Evolutionary conservation across 2,329 filamentous ascomycete species (phyloP).

Genomic region (Stylonectria norvegica): DNA sequence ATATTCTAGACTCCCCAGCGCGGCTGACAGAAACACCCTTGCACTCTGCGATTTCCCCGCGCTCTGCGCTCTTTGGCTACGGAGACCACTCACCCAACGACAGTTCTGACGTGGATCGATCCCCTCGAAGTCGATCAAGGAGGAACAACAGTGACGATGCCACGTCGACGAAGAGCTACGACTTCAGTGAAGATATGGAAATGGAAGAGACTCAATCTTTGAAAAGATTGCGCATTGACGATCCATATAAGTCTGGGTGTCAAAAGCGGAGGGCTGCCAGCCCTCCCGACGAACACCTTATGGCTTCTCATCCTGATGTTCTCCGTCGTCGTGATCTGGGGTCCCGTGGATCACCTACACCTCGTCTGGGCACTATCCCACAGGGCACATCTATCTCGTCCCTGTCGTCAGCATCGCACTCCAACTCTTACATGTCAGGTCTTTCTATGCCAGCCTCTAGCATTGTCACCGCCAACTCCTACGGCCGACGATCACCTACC

Average conservation of each 20-base stretch:
- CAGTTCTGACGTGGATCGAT: slow-evolving; percentile 45
- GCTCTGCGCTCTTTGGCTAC: slow-evolving; percentile 41
- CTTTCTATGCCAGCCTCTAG: slow-evolving; percentile 42
- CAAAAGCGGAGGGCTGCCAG: slow-evolving; percentile 57
- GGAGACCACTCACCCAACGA: slow-evolving; percentile 43
- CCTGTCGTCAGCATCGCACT: slow-evolving; percentile 42
- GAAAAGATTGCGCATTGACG: slow-evolving; percentile 51
- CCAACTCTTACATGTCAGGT: slow-evolving; percentile 47
- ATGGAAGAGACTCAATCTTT: slow-evolving; percentile 50
- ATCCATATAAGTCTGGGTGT: slow-evolving; percentile 39
- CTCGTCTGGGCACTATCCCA: slow-evolving; percentile 46
- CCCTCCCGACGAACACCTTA: slow-evolving; percentile 46
- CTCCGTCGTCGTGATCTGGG: slow-evolving; percentile 47
- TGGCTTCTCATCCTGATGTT: slow-evolving; percentile 41
- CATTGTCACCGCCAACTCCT: slow-evolving; percentile 43
- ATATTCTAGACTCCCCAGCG: slow-evolving; percentile 43
- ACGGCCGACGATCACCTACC: slow-evolving; percentile 45
- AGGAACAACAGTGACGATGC: slow-evolving; percentile 54
- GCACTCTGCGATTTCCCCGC: slow-evolving; percentile 47
- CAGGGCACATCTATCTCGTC: slow-evolving; percentile 44
- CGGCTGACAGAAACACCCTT: slow-evolving; percentile 45
- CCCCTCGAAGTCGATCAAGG: slow-evolving; percentile 42
- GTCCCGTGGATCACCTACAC: slow-evolving; percentile 51
- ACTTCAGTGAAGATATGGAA: slow-evolving; percentile 45
- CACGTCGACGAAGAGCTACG: slow-evolving; percentile 44